Evolutionary conservation across 345 rosid genomes (phyloP).

Genomic region (Viola odorata): DNA sequence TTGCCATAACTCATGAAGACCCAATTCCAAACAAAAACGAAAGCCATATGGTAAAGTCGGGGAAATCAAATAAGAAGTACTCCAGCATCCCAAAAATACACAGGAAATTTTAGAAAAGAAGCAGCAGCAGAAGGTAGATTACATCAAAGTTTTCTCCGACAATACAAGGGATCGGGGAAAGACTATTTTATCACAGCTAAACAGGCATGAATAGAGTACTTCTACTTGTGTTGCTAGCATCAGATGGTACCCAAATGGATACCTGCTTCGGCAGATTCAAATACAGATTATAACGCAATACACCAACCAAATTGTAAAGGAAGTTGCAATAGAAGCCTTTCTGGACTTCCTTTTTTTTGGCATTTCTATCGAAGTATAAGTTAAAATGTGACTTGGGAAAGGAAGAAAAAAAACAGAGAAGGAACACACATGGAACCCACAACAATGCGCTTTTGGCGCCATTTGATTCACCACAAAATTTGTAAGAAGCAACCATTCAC

Average conservation of each 20-base stretch:
- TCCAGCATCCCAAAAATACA: no score
- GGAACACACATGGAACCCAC: constrained; percentile 12
- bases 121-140: no score
- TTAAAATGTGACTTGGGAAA: neutral
- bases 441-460: constrained; percentile 5
- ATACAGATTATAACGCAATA: constrained; percentile 6
- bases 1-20: no score
- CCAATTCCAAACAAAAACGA: no score
- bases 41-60: no score
- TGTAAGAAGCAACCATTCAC: constrained; percentile 17
- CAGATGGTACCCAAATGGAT: neutral
- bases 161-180: neutral
- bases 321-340: constrained; percentile 12
- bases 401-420: constrained; percentile 6
- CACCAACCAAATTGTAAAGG: constrained; percentile 19
- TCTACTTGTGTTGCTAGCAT: constrained; percentile 13
- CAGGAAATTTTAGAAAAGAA: no score
- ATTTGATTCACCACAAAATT: constrained; percentile 23
- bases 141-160: no score
- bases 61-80: no score
- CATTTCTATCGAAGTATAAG: constrained; percentile 21
- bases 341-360: constrained; percentile 20
- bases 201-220: neutral
- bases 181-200: neutral
- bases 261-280: constrained; percentile 10